phyloP scores from a whole-genome alignment of 208 protist genomes.

The Trypanosoma rangeli region DNA sequence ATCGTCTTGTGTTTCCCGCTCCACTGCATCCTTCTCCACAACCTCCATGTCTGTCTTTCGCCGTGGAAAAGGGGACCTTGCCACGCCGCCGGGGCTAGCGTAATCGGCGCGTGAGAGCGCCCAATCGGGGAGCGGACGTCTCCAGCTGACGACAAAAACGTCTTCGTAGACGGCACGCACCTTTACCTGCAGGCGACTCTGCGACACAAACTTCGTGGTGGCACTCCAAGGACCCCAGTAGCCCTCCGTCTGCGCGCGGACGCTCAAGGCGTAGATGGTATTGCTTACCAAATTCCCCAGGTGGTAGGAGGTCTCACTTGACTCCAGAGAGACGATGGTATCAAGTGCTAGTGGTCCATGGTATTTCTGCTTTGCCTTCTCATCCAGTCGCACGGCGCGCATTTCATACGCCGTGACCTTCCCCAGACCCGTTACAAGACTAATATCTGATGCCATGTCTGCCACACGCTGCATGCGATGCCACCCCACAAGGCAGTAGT shows the following conservation, averaged over 20 bases:
- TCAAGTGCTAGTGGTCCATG: slow-evolving; percentile 61
- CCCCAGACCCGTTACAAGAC: slow-evolving; percentile 11
- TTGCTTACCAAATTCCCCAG: slow-evolving; percentile 71
- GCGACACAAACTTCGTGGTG: slow-evolving; percentile 78
- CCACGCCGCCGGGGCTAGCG: background rate
- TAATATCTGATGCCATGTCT: slow-evolving; percentile 26
- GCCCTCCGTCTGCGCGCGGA: slow-evolving; percentile 68
- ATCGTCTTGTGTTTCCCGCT: background rate
- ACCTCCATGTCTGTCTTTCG: background rate
- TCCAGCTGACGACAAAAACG: slow-evolving; percentile 68
- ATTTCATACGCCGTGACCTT: slow-evolving; percentile 72
- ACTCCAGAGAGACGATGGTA: slow-evolving; percentile 47
- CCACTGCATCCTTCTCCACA: background rate
- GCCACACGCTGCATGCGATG: slow-evolving; percentile 36
- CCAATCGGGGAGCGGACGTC: slow-evolving; percentile 57
- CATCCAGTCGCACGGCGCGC: slow-evolving; percentile 59
- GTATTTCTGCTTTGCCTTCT: slow-evolving; percentile 49
- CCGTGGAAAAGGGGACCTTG: background rate
- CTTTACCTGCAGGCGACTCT: slow-evolving; percentile 68
- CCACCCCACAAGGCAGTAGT: slow-evolving; percentile 89
- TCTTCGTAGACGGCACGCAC: slow-evolving; percentile 82
- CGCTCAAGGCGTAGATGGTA: slow-evolving; percentile 83
- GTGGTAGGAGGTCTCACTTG: slow-evolving; percentile 48
- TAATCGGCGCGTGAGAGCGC: slow-evolving; percentile 7
- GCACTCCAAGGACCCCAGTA: slow-evolving; percentile 89